Conservation (phyloP, 768 basidiomycete genomes). For the Gloeopeniophorella convolvens region DNA sequence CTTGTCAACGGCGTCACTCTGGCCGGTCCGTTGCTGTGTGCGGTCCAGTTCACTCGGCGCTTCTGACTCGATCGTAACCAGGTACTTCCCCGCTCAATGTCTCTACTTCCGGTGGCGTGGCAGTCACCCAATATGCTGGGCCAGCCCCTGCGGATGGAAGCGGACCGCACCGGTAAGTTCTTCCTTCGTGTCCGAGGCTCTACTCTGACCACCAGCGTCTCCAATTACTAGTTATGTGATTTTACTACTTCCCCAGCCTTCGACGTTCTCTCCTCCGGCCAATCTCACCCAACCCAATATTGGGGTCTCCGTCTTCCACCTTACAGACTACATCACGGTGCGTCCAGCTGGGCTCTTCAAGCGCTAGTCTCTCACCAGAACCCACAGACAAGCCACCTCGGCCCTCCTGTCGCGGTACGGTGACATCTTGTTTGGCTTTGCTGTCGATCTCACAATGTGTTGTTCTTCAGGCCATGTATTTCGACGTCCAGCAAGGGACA, state of each 20-base stretch:
- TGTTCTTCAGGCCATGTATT: conserved; percentile 53
- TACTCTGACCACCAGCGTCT: neutral
- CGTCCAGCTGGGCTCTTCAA: too few relatives aligned
- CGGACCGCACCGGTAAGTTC: conserved; percentile 61
- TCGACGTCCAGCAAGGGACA: conserved; percentile 65
- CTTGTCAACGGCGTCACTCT: conserved; percentile 61
- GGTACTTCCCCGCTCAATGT: conserved; percentile 24
- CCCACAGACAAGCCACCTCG: conserved; percentile 44
- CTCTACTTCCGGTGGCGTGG: conserved; percentile 37
- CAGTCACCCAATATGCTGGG: conserved; percentile 62
- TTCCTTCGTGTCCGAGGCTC: neutral
- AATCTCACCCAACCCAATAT: conserved; percentile 44
- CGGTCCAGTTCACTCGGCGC: neutral
- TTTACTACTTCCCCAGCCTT: conserved; percentile 57
- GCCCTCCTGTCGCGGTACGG: conserved; percentile 53
- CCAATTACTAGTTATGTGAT: conserved; percentile 52
- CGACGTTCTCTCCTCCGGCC: conserved; percentile 52
- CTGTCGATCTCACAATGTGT: neutral
- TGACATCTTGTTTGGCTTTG: neutral
- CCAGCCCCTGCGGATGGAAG: conserved; percentile 63
- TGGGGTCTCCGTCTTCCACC: conserved; percentile 49
- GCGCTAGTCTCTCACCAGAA: conserved; percentile 5
- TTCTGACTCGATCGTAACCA: neutral
- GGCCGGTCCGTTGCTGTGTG: conserved; percentile 30
- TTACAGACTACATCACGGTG: conserved; percentile 52